Evolutionary conservation across 1,284 basidiomycete genomes (phyloP).

Genomic region (Cutaneotrichosporon cutaneum): DNA sequence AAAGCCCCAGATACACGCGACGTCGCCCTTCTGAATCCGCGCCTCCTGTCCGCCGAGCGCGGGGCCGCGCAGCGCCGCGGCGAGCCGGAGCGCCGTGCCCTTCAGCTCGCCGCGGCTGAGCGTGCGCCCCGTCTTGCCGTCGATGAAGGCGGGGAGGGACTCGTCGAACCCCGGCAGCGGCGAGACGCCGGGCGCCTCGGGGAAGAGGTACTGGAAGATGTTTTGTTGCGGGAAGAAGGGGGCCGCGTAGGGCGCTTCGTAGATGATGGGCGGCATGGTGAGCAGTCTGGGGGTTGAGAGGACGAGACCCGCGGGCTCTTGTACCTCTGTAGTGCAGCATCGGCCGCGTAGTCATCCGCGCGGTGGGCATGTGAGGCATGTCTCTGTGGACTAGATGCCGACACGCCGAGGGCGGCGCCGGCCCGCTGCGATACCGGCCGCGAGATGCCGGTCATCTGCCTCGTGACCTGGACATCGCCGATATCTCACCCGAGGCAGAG

Average conservation of each 20-base stretch:
- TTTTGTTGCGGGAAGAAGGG: constrained; percentile 16
- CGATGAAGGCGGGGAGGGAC: constrained; percentile 63
- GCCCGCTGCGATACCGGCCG: not conserved
- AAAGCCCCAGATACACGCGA: constrained; percentile 46
- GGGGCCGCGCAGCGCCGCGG: constrained; percentile 49
- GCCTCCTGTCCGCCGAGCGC: constrained; percentile 39
- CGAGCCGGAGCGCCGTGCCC: constrained; percentile 60
- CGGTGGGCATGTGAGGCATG: too few species aligned
- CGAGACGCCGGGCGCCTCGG: constrained; percentile 8
- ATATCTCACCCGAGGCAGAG: not conserved
- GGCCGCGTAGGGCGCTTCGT: constrained; percentile 15
- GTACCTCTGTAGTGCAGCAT: too few species aligned
- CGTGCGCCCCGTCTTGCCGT: constrained; percentile 61
- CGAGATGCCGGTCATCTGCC: not conserved
- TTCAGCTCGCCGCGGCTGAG: constrained; percentile 62
- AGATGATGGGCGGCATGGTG: constrained; percentile 11
- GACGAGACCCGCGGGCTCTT: not conserved
- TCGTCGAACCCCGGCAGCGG: not conserved
- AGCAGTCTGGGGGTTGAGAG: not conserved
- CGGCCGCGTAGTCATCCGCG: too few species aligned
- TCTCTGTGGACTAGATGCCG: not conserved
- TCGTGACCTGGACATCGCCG: not conserved
- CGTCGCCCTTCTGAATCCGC: constrained; percentile 35
- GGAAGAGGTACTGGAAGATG: constrained; percentile 22
- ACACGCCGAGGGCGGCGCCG: not conserved